Base-by-base conservation (phyloP, 2,329 filamentous ascomycete genomes). In the Elsinoe fawcettii region DNA sequence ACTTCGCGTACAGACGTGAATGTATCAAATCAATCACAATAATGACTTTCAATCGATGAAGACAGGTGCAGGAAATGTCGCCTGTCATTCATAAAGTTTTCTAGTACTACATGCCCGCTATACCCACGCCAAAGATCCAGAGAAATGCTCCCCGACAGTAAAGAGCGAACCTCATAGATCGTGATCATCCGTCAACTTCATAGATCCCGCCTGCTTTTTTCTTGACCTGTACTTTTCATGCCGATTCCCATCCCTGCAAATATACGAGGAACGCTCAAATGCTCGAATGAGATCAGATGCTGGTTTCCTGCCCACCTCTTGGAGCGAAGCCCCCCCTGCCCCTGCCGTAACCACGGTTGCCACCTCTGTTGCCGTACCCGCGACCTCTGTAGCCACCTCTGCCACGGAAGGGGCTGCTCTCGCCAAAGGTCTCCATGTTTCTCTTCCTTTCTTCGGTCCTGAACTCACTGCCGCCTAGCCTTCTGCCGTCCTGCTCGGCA, bases 361-460 rank as follows among this genome's bases (percentile, higher is more conserved):
- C 37, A 34, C 54, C 54, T 25, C 54, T 32, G 43, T 34, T 34
- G 5, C 51, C 22, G 20, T 25, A 37, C 9, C 88, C 88, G 43
- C 90, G 82, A 27, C 90, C 88, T 54, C 90, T 85, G 72, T 85
- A 93, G 62, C 88, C 86, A 55, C 84, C 83, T 60, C 87, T 82
- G 14, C 84, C 64, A 12, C 64, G 86, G 65, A 99, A 93, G 20
- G 99, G 91, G 64, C 90, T 96, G 55, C 91, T 91, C 71, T 97
- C 91, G 7, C 93, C 93, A 64, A 99, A 99, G 0, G 93, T 99
- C 74, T 99, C 93, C 68, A 99, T 88, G 70, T 97, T 97, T 75
- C 90, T 90, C 71, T 86, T 90, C 70, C 95, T 88, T 70, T 97
- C 93, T 71, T 97, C 90, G 37, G 85, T 86, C 56, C 93, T 85